A percentile compares a stretch with the other conserved stretches of the same genome.
Conservation (phyloP, 805 yeast species). For the Monosporozyma unispora region DNA sequence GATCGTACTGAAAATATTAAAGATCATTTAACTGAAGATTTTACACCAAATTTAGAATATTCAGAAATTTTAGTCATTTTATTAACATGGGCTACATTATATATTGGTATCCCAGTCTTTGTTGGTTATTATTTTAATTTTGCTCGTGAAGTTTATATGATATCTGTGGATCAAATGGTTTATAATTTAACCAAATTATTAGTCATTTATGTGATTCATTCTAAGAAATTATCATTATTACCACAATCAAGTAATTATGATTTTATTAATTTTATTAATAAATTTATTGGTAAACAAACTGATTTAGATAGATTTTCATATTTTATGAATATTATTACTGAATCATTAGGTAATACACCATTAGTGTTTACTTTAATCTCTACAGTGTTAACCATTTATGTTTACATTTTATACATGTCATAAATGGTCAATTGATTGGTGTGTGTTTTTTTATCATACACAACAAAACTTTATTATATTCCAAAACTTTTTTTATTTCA, state of each 20-base stretch:
- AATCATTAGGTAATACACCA: conserved; percentile 18
- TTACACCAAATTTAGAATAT: neutral
- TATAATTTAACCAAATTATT: conserved; percentile 20
- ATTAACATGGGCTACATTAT: conserved; percentile 12
- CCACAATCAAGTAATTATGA: neutral
- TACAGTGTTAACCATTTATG: conserved; percentile 19
- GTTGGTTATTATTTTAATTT: conserved; percentile 25
- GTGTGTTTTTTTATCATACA: no score
- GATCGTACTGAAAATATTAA: neutral
- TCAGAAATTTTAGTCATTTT: conserved; percentile 7
- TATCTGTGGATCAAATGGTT: conserved; percentile 27
- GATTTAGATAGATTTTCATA: neutral
- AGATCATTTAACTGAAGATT: conserved; percentile 2
- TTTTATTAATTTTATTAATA: neutral
- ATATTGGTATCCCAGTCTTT: conserved; percentile 15
- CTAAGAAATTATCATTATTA: neutral
- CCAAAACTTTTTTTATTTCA: neutral
- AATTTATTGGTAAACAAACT: neutral
- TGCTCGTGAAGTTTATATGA: conserved; percentile 22
- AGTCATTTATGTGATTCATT: conserved; percentile 8
- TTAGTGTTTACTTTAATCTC: conserved; percentile 16
- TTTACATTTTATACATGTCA: conserved; percentile 2
- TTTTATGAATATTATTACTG: conserved; percentile 3
- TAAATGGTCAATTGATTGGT: neutral
- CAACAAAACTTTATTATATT: neutral